A percentile compares a stretch with the other conserved stretches of the same genome.
Conservation (phyloP, 805 yeast species). For the Ogataea nonfermentans region DNA sequence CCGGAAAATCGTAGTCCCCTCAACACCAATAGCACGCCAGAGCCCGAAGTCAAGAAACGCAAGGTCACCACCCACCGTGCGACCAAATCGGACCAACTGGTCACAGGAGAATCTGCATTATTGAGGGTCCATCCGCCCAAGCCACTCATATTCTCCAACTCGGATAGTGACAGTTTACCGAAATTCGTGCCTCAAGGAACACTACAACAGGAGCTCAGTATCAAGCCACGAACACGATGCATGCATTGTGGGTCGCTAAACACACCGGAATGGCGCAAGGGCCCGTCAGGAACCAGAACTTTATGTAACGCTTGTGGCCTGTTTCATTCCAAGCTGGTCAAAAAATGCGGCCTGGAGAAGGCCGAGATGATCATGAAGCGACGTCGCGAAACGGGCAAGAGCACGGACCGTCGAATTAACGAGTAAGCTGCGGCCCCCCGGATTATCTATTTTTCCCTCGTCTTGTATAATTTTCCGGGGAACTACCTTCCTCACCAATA, state of each 20-base stretch:
- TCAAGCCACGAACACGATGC: constrained; percentile 40
- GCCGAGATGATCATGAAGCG: constrained; percentile 39
- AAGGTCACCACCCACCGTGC: constrained; percentile 14
- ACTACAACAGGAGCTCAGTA: constrained; percentile 36
- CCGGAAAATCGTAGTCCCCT: background rate
- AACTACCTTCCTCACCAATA: constrained; percentile 5
- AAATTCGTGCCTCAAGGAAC: constrained; percentile 33
- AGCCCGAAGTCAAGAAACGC: background rate
- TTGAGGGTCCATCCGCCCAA: constrained; percentile 33
- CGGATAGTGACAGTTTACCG: constrained; percentile 11
- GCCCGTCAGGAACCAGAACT: constrained; percentile 79
- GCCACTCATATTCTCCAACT: constrained; percentile 21
- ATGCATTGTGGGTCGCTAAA: constrained; percentile 69
- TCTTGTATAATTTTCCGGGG: constrained; percentile 9
- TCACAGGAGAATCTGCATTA: constrained; percentile 29
- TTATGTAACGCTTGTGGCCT: constrained; percentile 93
- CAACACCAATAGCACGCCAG: background rate
- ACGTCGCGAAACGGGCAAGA: constrained; percentile 31
- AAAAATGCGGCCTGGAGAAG: constrained; percentile 41
- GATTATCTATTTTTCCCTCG: constrained; percentile 4
- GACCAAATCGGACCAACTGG: constrained; percentile 21
- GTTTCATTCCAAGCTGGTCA: constrained; percentile 60
- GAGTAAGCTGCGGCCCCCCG: constrained; percentile 6
- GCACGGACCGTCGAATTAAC: constrained; percentile 30
- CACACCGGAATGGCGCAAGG: constrained; percentile 93